Base-by-base conservation (phyloP, 352 stramenopile genomes). In the Globisporangium megalacanthum region DNA sequence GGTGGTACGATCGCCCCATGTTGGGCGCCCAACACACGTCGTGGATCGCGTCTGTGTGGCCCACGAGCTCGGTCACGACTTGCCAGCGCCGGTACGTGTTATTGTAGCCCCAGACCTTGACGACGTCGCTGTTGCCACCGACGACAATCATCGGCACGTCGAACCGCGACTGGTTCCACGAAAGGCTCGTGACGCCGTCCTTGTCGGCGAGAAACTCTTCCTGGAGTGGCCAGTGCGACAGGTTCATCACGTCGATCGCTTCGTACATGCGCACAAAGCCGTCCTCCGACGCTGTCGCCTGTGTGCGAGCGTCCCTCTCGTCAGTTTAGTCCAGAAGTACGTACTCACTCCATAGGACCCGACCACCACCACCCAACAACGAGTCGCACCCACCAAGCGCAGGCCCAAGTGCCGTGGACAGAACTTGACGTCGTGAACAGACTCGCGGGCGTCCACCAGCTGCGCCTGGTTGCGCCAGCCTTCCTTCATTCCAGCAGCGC, bases 21-120 rank as follows among this genome's bases (percentile, higher is more conserved):
- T 97, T 98, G 8, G 96, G 94, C 39, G 96, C 95, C 96, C 96
- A 99, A 56, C 85, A 89, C 36, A 99, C 94, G 75, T 98, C 95
- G 66, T 98, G 82, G 50, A 99, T 96, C 49, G 88, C 80, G 54
- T 94, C 81, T 29, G 74, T 72, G 53, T 98, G 91, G 42, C 85
- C 88, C 36, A 73, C 68, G 2, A 98, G 77, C 68, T 94, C 79
- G 0, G 83, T 77, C 7, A 91, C 71, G 45, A 93, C 69, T 49
- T 97, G 72, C 92, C 94, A 97, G 49, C 78, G 76, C 36, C 88
- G 76, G 58, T 86, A 84, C 53, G 70, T 68, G 64, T 97, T 90
- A 65, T 89, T 95, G 70, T 97, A 98, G 37, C 89, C 80, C 84
- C 91, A 98, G 13, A 98, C 77, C 54, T 93, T 94, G 56, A 85